Percentiles rank a stretch among this genome's conserved stretches.
phyloP scores from a whole-genome alignment of 2,329 filamentous ascomycete genomes.

The Colletotrichum lupini region DNA sequence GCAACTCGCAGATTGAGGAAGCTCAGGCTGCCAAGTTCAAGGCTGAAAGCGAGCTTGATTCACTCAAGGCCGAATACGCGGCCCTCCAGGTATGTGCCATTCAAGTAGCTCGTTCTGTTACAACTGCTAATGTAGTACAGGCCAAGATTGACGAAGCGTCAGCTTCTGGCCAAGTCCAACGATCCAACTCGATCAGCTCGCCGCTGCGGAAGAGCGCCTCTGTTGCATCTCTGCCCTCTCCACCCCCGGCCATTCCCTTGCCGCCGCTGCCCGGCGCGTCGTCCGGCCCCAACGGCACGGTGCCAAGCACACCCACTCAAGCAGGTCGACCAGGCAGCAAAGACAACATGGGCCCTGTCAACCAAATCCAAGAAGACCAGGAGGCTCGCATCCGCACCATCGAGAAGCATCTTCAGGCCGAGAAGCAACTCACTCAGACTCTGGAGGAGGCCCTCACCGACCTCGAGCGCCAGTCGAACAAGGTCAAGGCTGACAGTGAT shows the following conservation, averaged over 20 bases:
- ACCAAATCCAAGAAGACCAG: constrained; percentile 91
- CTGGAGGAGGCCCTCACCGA: constrained; percentile 96
- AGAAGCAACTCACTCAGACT: constrained; percentile 95
- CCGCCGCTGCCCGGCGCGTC: constrained; percentile 81
- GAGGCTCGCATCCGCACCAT: constrained; percentile 95
- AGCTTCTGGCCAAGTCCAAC: constrained; percentile 56
- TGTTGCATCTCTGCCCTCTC: constrained; percentile 86
- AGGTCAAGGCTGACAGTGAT: constrained; percentile 90
- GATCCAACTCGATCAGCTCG: constrained; percentile 70
- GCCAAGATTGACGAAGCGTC: constrained; percentile 48
- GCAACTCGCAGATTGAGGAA: constrained; percentile 81
- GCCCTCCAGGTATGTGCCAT: constrained; percentile 76
- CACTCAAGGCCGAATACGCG: constrained; percentile 75
- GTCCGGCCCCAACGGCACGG: constrained; percentile 50
- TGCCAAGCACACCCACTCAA: constrained; percentile 61
- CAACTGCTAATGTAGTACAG: constrained; percentile 51
- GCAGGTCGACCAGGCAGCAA: constrained; percentile 82
- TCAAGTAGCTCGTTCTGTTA: background rate
- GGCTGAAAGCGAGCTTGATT: constrained; percentile 76
- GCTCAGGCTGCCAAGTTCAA: constrained; percentile 72
- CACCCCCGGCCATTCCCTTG: constrained; percentile 94
- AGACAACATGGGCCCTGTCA: constrained; percentile 71
- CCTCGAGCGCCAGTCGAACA: constrained; percentile 90
- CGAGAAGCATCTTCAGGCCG: constrained; percentile 94
- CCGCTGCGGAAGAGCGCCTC: constrained; percentile 88